These are phyloP conservation scores for Omphalea diandra DNA, from an alignment of 441 rosid genomes.

Conservation along the genomic window DNA sequence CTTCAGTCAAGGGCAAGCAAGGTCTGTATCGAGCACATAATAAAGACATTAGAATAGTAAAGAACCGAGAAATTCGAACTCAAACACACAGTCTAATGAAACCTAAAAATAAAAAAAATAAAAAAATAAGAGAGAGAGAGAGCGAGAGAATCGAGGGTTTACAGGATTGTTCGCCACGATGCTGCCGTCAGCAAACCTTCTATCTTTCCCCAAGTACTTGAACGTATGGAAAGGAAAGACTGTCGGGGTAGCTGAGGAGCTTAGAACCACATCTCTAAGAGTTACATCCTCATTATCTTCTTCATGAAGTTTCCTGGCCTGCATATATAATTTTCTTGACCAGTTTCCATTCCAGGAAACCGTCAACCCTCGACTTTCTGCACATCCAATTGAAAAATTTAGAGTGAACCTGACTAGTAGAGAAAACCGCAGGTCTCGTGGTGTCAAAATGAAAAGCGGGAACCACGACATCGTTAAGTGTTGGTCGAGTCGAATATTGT, in stretches of 20 bases:
- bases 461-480: neutral
- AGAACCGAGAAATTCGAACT: too few relatives aligned
- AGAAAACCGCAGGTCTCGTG: neutral
- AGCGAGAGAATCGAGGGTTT: neutral
- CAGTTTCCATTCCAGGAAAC: neutral
- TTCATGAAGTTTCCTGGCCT: neutral
- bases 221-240: neutral
- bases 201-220: neutral
- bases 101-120: too few relatives aligned
- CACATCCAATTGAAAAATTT: too few relatives aligned
- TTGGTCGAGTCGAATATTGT: slow-evolving; percentile 1
- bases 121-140: too few relatives aligned
- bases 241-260: neutral
- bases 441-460: neutral
- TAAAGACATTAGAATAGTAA: too few relatives aligned
- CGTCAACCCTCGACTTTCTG: too few relatives aligned
- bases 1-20: slow-evolving; percentile 6
- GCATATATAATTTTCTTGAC: neutral
- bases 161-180: slow-evolving; percentile 12
- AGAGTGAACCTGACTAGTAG: slow-evolving; percentile 5
- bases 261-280: slow-evolving; percentile 4
- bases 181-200: slow-evolving; percentile 5
- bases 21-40: neutral
- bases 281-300: neutral
- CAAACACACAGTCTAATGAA: too few relatives aligned